Evolutionary conservation across 192 early-diverging fungal genomes (phyloP), one percentile per base, ranked within the genome.

Genomic region (Rhizophagus prolifer): DNA sequence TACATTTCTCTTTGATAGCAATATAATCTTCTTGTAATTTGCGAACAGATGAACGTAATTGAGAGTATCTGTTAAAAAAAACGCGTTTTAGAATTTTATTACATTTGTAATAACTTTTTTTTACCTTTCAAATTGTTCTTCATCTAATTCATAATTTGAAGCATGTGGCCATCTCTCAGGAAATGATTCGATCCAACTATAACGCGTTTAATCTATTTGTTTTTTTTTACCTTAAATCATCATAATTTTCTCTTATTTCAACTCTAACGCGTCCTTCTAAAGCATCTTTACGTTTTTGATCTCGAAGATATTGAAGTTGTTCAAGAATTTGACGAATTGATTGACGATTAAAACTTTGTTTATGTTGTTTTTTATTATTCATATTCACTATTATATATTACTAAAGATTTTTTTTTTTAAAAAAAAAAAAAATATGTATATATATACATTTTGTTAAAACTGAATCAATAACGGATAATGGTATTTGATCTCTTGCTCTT

Each of bases 121-220:
- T 21, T 28, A 73, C 58, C 25, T 60, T 23, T 58, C 58, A 2
- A 73, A 9, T 26, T 73, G n/a, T 61, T 58, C 54, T 23, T 58
- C 21, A 38, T 73, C 50, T 1, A 14, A 25, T 61, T 73, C 58
- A 14, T 14, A 58, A 72, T 38, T 36, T 59, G 14, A 21, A 60
- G 13, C 9, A n/a, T 12, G n/a, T n/a, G 72, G 58, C 72, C 72
- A 73, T 61, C 62, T 34, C 12, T 58, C 31, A 14, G 72, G 72
- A 26, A 73, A 73, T 73, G 72, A 73, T 44, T 73, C 72, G 19
- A 73, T 73, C 72, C 72, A 73, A 4, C 72, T 73, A 38, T 38
- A 38, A 38, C 0, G 0, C 7, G 36, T 0, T 38, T 38, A 7
- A 38, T 38, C 36, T 38, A 38, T 0, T n/a, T n/a, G n/a, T n/a